Base-by-base conservation (phyloP, 116 monocot genomes). In the Posidonia oceanica region DNA sequence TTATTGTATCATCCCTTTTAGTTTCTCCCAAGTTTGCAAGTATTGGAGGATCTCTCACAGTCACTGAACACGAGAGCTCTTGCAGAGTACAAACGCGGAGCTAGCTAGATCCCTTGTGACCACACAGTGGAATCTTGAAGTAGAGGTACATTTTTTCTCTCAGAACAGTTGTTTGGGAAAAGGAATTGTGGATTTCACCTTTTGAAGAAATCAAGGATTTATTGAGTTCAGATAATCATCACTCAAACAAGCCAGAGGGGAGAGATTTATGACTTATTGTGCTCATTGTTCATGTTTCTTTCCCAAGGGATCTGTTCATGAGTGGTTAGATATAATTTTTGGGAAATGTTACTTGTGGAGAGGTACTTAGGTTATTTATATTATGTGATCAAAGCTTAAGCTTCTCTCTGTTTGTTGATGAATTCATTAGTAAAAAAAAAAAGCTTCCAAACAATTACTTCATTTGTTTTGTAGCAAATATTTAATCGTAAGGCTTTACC, bases 81-180 rank as follows among this genome's bases (percentile, higher is more conserved):
- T 79, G 63, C 85, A 91, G 91, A 81, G 80, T 53, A 73, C 55
- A 62, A 94, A 94, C 80, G 84, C 85, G 12, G 87, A 85, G 71
- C 88, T 94, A 69, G 84, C 94, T 4, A 85, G 74, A 62, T 80
- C 78, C 8, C 82, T 90, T 78, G 94, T 90, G 54, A 71, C 74
- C 51, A 58, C 77, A 58, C 90, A 94, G 72, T 82, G 90, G 90
- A 78, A 90, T 79, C 85, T 94, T 59, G 87, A 94, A 80, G 38
- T 78, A 62, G 78, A 80, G 78, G 91, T 91, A 80, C 61, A 44
- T 48, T 39, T 0, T 39, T 21, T 21, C 3, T 17, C 29, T 61
- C 36, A 14, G 36, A 15, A 22, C 13, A 61, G 11, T 61, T 15
- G 13, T 61, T 61, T 61, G 60, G 42, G 42, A 42, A 42, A 42